phyloP scores from a whole-genome alignment of 2,329 filamentous ascomycete genomes.

The Colletotrichum cuscutae region DNA sequence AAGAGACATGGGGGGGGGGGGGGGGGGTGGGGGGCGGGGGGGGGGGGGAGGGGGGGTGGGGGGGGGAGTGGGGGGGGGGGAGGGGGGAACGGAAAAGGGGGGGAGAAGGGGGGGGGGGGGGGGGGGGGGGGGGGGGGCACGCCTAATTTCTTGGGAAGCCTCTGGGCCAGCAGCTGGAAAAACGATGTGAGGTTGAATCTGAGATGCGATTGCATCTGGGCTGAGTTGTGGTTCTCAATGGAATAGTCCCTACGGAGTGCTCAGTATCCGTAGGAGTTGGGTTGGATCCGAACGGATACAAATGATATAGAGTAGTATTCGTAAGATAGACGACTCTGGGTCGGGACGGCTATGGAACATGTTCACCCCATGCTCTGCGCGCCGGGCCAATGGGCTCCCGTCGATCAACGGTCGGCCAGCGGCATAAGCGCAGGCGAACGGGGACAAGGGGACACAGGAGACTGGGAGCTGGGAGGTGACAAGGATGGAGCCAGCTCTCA shows the following conservation, averaged over 20 bases:
- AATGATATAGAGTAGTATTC: too few species aligned
- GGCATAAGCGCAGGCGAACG: slow-evolving; percentile 11
- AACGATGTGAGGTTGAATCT: slow-evolving; percentile 23
- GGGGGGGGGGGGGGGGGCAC: background rate
- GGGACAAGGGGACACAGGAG: background rate
- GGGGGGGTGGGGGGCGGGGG: background rate
- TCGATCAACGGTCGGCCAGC: slow-evolving; percentile 30
- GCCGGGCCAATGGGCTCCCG: slow-evolving; percentile 24
- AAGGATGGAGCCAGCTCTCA: background rate
- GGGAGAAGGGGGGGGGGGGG: background rate
- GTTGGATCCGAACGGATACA: too few species aligned
- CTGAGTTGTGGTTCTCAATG: background rate
- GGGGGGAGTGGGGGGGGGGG: too few species aligned
- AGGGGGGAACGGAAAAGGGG: too few species aligned
- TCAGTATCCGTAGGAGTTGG: background rate
- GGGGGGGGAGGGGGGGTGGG: background rate
- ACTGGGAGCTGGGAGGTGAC: background rate
- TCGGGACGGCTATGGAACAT: slow-evolving; percentile 1
- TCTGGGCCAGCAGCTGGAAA: background rate
- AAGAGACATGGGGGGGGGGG: background rate
- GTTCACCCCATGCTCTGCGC: slow-evolving; percentile 14
- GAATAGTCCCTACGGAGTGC: background rate
- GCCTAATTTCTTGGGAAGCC: background rate
- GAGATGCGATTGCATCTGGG: slow-evolving; percentile 16
- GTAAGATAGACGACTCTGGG: slow-evolving; percentile 2